Conservation (phyloP, 352 stramenopile species). For the Globisporangium recalcitrans region DNA sequence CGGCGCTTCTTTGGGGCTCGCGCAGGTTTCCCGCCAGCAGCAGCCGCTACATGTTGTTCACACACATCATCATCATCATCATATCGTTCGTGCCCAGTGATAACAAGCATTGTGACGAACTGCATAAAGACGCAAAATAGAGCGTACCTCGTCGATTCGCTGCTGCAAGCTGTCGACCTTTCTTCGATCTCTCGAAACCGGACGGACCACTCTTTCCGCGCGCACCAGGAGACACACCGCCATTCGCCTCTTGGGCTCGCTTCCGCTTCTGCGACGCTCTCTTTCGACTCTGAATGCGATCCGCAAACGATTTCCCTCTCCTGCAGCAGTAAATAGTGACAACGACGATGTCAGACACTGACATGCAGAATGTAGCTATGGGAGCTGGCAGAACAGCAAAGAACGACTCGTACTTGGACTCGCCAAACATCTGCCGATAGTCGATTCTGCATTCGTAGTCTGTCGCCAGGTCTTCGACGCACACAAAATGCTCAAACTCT, state of each 20-base stretch:
- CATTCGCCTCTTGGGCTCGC: constrained; percentile 17
- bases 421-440: constrained; percentile 68
- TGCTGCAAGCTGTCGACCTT: background rate
- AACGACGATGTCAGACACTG: background rate
- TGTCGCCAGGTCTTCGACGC: constrained; percentile 44
- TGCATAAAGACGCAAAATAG: background rate
- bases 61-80: background rate
- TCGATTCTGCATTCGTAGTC: constrained; percentile 64
- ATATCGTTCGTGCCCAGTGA: background rate
- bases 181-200: background rate
- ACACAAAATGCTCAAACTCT: constrained; percentile 63
- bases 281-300: constrained; percentile 55
- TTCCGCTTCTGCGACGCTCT: constrained; percentile 16
- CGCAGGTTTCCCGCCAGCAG: background rate
- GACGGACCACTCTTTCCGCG: constrained; percentile 18
- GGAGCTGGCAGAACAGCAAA: background rate
- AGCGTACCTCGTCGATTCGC: constrained; percentile 10
- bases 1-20: constrained; percentile 13
- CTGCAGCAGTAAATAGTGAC: constrained; percentile 3
- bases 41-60: background rate
- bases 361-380: background rate
- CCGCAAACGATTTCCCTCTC: constrained; percentile 45
- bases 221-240: background rate
- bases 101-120: background rate
- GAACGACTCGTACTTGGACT: constrained; percentile 39